Percentiles rank a stretch among this genome's conserved stretches.
These are phyloP conservation scores for Flaveria linearis DNA, from an alignment of 129 eudicot genomes.

Conservation along the genomic window DNA sequence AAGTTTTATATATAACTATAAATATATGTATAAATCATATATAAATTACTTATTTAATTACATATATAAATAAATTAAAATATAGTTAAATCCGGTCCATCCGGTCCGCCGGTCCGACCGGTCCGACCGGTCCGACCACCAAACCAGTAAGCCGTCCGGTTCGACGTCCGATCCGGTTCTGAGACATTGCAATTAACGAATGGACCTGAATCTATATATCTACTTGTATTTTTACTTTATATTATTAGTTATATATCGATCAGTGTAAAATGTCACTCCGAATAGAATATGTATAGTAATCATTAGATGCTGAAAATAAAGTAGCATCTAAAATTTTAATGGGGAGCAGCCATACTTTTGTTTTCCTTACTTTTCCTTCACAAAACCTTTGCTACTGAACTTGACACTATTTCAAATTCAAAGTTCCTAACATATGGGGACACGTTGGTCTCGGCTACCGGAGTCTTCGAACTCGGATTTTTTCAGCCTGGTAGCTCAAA, in stretches of 20 bases:
- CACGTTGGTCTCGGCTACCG: constrained; percentile 15
- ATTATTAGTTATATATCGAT: not conserved
- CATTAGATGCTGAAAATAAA: not conserved
- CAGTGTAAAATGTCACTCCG: too few species aligned
- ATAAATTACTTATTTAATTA: too few species aligned
- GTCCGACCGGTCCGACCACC: too few species aligned
- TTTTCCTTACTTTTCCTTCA: not conserved
- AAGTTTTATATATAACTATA: too few species aligned
- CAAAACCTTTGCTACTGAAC: constrained; percentile 16
- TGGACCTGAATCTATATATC: too few species aligned
- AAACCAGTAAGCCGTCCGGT: too few species aligned
- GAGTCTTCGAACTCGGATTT: constrained; percentile 30
- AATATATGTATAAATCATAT: too few species aligned
- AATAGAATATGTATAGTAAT: not conserved
- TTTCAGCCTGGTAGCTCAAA: not conserved
- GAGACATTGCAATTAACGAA: too few species aligned
- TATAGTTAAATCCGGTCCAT: too few species aligned
- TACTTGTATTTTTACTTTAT: not conserved
- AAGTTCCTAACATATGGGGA: constrained; percentile 22
- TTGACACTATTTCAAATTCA: constrained; percentile 14
- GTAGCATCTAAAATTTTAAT: not conserved
- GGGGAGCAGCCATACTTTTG: not conserved
- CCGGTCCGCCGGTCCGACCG: too few species aligned
- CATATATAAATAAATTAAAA: too few species aligned
- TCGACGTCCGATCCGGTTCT: too few species aligned